Base-by-base conservation (phyloP, 1,284 basidiomycete genomes). In the Pseudozyma thailandica region DNA sequence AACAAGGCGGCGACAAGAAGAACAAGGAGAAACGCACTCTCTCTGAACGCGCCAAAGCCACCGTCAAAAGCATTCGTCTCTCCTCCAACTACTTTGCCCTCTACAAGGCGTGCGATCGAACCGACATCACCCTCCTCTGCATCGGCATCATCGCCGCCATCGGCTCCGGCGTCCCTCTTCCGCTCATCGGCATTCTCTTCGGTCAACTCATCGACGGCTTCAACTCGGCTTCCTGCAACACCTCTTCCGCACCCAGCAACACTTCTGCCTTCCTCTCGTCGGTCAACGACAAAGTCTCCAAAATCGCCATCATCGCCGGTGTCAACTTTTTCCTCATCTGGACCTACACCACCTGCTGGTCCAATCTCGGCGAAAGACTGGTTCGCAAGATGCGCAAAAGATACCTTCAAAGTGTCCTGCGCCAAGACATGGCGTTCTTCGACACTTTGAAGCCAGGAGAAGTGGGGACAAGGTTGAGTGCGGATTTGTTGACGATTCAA, bases 321-420 rank as follows among this genome's bases (percentile, higher is more conserved):
- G 65, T 75, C 59, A 79, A 79, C 60, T 77, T 79, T 62, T 68
- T 71, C 31, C 74, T 79, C 46, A 74, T 79, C 51, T 79, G 72
- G 71, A 75, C 69, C 41, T 79, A 77, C 60, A 75, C 77, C 31
- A 68, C 71, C 35, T 74, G 73, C 57, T 79, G 77, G 77, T 74
- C 73, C 28, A 62, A 68, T 41, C 46, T 77, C 2, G 77, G 77
- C 28, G 75, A 79, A 50, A 68, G 77, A 9, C 47, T 77, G 25
- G 75, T 74, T 8, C 73, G 75, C 41, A 72, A 74, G 39, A 50
- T 79, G 65, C 73, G 85, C 42, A 83, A 85, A 62, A 72, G 77
- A 31, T 86, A 86, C 49, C 82, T 86, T 8, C 76, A 78, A 30
- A 78, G 84, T 4, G 82, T 85, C 9, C 76, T 86, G 2, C 79